phyloP scores from a whole-genome alignment of 305 asterid genomes.

The Fraxinus ornus region DNA sequence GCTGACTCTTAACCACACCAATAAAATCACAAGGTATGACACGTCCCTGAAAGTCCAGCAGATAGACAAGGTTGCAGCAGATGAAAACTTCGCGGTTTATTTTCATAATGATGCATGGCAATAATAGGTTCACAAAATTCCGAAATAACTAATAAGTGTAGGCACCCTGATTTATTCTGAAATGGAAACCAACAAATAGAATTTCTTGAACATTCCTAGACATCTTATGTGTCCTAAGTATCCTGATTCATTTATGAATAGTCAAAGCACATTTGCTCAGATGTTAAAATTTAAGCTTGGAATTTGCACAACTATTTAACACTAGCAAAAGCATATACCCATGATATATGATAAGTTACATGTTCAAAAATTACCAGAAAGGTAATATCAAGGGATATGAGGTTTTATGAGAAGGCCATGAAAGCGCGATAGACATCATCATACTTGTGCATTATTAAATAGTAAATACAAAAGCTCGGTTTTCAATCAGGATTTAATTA shows the following conservation, averaged over 20 bases:
- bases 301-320: constrained; percentile 3
- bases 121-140: constrained; percentile 6
- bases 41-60: constrained; percentile 79
- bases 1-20: constrained; percentile 95
- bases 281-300: background rate
- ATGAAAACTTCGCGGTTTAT: constrained; percentile 10
- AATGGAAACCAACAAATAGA: background rate
- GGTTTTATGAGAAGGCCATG: background rate
- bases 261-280: background rate
- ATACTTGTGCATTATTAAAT: background rate
- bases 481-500: background rate
- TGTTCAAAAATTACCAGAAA: background rate
- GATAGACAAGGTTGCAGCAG: constrained; percentile 29
- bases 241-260: background rate
- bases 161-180: background rate
- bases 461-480: background rate
- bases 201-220: background rate
- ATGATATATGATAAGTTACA: background rate
- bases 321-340: background rate
- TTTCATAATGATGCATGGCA: constrained; percentile 8
- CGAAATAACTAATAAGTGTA: constrained; percentile 10
- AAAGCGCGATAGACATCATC: background rate
- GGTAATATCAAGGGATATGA: background rate
- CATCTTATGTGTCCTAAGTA: background rate
- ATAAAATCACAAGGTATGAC: constrained; percentile 96